Percentiles rank a stretch among this genome's conserved stretches.
Evolutionary conservation across 257 asterid species (phyloP).

Genomic region (Nicotiana noctiflora): DNA sequence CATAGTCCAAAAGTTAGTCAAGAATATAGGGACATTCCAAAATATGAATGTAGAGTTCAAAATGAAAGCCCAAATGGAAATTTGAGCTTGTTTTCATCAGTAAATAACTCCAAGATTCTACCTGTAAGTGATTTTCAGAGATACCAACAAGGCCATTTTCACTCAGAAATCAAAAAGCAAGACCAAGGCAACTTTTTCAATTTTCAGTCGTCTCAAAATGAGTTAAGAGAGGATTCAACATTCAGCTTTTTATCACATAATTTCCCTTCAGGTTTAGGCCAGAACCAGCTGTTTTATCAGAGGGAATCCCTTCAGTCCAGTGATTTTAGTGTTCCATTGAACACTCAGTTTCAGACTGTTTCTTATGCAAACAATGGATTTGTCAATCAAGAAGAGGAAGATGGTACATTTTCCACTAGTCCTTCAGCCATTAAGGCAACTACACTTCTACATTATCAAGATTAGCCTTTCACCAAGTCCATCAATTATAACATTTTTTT

Average conservation of each 20-base stretch:
- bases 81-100: not conserved
- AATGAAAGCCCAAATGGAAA: not conserved
- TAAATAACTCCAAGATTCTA: not conserved
- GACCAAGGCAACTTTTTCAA: not conserved
- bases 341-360: not conserved
- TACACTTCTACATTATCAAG: not conserved
- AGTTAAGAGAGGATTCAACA: not conserved
- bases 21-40: not conserved
- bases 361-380: not conserved
- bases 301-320: constrained; percentile 99
- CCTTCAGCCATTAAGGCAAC: not conserved
- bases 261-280: constrained; percentile 23
- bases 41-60: not conserved
- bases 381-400: not conserved
- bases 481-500: not conserved
- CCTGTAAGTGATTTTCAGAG: not conserved
- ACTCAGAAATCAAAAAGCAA: not conserved
- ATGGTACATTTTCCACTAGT: not conserved
- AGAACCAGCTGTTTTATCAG: constrained; percentile 63
- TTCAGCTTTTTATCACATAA: not conserved
- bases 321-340: constrained; percentile 50
- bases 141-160: not conserved
- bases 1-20: not conserved
- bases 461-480: not conserved
- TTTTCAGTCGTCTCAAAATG: constrained; percentile 3